Base-by-base conservation (phyloP, 768 basidiomycete genomes). In the Suillus plorans region DNA sequence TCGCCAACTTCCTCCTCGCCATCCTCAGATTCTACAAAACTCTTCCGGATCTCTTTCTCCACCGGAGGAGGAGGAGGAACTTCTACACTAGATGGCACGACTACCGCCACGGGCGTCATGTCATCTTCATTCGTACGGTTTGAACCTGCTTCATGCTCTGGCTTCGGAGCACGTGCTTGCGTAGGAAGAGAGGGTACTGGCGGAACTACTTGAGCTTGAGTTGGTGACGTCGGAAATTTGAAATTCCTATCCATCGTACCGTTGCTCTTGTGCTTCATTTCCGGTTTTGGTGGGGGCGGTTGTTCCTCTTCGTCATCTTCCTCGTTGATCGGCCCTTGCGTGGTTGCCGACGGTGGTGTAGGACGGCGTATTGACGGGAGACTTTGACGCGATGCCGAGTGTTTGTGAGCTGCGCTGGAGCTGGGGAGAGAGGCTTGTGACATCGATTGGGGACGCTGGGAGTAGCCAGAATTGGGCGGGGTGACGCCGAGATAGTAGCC, bases 161-260 rank as follows among this genome's bases (percentile, higher is more conserved):
- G 45, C 16, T 60, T 44, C 0, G 45, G 28, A 28, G 64, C 49
- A 13, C 72, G 69, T 37, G 73, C 52, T 25, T 69, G 76, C 0
- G 75, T 70, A 8, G 63, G 55, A 1, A 63, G 13, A 57, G 64
- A 65, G 2, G 65, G 50, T 8, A 61, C 42, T 36, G 69, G 63
- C 12, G 68, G 67, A 0, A 75, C 63, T 53, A 61, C 55, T 36
- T 56, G 63, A 36, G 63, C 12, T 0, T 47, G 31, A n/a, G 64
- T 72, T 28, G 88, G 87, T 18, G 61, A 39, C 9, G 72, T 70
- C 25, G 91, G 91, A 79, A 92, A 92, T 71, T 84, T 88, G 77
- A 92, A 92, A 50, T 86, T 83, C 55, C 78, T 83, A 72, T 91
- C 90, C 91, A 94, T 94, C 52, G 89, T 89, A 31, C 92, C 91